These are phyloP conservation scores for Scutellaria galericulata DNA, from an alignment of 257 asterid species.

Conservation along the genomic window DNA sequence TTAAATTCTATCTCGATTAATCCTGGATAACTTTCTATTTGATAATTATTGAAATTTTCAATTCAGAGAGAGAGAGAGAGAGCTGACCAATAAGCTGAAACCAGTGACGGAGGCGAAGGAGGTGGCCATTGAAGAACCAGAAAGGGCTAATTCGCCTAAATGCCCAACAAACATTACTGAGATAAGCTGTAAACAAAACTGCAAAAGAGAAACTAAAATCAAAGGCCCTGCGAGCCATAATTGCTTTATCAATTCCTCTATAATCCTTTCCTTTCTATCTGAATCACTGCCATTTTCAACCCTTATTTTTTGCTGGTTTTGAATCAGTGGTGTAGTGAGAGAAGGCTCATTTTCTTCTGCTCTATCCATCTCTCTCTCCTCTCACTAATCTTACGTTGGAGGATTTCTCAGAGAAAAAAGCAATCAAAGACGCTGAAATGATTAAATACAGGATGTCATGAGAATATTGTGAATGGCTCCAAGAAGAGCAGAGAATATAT, in stretches of 20 bases:
- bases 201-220: conserved; percentile 58
- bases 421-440: no score
- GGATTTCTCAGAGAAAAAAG: background rate
- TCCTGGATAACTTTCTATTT: no score
- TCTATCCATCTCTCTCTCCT: conserved; percentile 20
- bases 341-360: conserved; percentile 12
- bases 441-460: no score
- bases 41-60: no score
- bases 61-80: background rate
- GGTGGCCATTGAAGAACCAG: conserved; percentile 88
- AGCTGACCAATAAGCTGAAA: conserved; percentile 65
- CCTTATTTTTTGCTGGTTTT: background rate
- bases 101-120: conserved; percentile 93
- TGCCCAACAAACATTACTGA: conserved; percentile 91
- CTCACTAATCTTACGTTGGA: background rate
- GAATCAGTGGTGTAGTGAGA: conserved; percentile 30
- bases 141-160: conserved; percentile 68
- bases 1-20: background rate
- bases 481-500: no score
- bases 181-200: conserved; percentile 67
- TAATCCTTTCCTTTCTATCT: conserved; percentile 38
- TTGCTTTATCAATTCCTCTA: conserved; percentile 70
- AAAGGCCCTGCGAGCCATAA: conserved; percentile 86
- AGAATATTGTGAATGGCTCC: no score
- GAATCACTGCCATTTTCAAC: conserved; percentile 4